phyloP scores from a whole-genome alignment of 1,139 yeast species.

The Casaregolazyma suthepensis region DNA sequence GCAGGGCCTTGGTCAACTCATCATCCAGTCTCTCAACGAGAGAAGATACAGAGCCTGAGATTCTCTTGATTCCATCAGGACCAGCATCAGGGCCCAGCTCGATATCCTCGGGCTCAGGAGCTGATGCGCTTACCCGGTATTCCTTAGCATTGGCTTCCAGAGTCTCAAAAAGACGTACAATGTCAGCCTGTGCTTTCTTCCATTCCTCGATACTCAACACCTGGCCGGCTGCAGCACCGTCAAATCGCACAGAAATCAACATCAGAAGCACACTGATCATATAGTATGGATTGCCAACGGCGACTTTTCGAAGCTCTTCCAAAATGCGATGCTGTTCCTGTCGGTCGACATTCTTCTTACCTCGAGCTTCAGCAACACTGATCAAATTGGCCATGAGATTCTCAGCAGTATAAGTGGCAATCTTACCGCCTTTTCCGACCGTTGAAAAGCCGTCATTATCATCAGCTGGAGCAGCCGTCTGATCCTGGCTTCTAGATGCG shows the following conservation, averaged over 20 bases:
- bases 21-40: constrained; percentile 92
- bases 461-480: constrained; percentile 17
- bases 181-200: constrained; percentile 63
- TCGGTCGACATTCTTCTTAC: constrained; percentile 89
- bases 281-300: constrained; percentile 57
- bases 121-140: constrained; percentile 74
- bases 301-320: constrained; percentile 53
- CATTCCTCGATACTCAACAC: constrained; percentile 81
- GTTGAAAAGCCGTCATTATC: constrained; percentile 38
- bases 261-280: constrained; percentile 71
- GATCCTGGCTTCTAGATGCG: constrained; percentile 13
- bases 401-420: constrained; percentile 34
- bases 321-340: constrained; percentile 68
- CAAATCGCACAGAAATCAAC: constrained; percentile 85
- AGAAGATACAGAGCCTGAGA: constrained; percentile 81
- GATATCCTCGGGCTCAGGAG: constrained; percentile 69
- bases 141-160: constrained; percentile 54
- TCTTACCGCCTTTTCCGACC: constrained; percentile 38
- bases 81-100: constrained; percentile 62
- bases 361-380: constrained; percentile 80
- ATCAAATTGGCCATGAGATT: constrained; percentile 69
- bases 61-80: constrained; percentile 65
- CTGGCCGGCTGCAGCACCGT: constrained; percentile 53
- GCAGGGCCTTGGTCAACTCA: constrained; percentile 83
- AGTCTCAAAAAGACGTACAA: constrained; percentile 55